Base-by-base conservation (phyloP, 805 yeast genomes). In the Wickerhamomyces tratensis region DNA sequence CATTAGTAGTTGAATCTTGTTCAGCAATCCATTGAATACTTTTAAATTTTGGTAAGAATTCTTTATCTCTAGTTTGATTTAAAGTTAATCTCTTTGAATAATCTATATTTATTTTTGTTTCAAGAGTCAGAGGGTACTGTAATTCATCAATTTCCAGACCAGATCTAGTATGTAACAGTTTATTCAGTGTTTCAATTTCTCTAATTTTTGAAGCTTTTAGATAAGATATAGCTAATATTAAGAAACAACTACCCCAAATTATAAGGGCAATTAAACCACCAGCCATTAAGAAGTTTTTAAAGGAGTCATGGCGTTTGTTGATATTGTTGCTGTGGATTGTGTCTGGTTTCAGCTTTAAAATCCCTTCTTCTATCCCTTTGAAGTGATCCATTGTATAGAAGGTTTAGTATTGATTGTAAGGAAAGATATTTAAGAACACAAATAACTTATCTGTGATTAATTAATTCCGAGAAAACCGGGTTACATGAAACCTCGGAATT, bases 1-100 rank as follows among this genome's bases (percentile, higher is more conserved):
- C 89, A 46, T 74, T 62, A 11, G 50, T 48, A 9, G 63, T 53
- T 0, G 82, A 73, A 25, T 67, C 67, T 2, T 77, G 76, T 14
- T 61, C 65, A 10, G 57, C 53, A 38, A 86, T 74, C 95, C 95
- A 86, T 57, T 83, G 91, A 31, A 86, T 66, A 8, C 72, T 58
- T 46, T 75, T 73, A 40, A 53, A 60, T 13, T 64, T 59, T 0
- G 93, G 82, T 0, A 56, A 46, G 50, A 83, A 83, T 4, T 73
- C 67, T 1, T 77, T 77, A 40, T 74, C 72, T 48, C 91, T 69
- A 3, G 69, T 63, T 36, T 66, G 63, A 2, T 64, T 62, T 41
- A 77, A 70, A 1, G 57, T 50, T 4, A 56, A 43, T 14, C 48
- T 39, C 25, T 38, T 40, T 2, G 36, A 29, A 39, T 25, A 15